Evolutionary conservation across 441 rosid genomes (phyloP).

Genomic region (Adansonia grandidieri): DNA sequence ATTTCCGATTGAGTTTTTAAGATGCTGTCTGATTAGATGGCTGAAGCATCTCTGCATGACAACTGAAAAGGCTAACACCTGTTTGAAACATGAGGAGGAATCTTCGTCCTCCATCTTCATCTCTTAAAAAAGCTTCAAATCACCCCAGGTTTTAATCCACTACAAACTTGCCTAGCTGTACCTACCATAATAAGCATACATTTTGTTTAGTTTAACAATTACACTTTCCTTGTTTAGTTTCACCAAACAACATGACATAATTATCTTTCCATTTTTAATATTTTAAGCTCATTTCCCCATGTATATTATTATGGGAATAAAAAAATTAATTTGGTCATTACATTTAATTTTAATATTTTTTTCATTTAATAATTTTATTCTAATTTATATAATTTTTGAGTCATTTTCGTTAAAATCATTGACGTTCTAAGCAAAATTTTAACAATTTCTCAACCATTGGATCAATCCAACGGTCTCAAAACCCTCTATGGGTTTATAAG

Average conservation of each 20-base stretch:
- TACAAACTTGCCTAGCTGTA: constrained; percentile 2
- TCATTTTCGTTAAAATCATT: too few species aligned
- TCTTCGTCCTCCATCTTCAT: background rate
- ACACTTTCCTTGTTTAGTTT: background rate
- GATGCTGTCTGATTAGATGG: background rate
- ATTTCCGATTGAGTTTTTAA: background rate
- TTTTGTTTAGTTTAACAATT: background rate
- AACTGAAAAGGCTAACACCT: background rate
- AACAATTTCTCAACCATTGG: background rate
- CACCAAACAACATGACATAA: too few species aligned
- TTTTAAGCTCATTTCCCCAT: too few species aligned
- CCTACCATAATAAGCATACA: background rate
- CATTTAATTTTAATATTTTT: too few species aligned
- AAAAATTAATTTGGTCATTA: too few species aligned
- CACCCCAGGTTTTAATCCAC: background rate
- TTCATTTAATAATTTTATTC: too few species aligned
- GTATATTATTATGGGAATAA: too few species aligned
- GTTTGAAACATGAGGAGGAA: background rate
- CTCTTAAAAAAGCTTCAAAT: background rate
- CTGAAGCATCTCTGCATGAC: background rate
- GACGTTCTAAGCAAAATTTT: background rate
- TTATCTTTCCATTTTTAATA: too few species aligned
- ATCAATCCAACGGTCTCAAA: constrained; percentile 18
- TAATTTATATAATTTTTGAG: too few species aligned
- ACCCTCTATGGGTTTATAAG: background rate